A percentile compares a stretch with the other conserved stretches of the same genome.
Conservation (phyloP, 2,329 filamentous ascomycete species). For the Colletotrichum cuscutae region DNA sequence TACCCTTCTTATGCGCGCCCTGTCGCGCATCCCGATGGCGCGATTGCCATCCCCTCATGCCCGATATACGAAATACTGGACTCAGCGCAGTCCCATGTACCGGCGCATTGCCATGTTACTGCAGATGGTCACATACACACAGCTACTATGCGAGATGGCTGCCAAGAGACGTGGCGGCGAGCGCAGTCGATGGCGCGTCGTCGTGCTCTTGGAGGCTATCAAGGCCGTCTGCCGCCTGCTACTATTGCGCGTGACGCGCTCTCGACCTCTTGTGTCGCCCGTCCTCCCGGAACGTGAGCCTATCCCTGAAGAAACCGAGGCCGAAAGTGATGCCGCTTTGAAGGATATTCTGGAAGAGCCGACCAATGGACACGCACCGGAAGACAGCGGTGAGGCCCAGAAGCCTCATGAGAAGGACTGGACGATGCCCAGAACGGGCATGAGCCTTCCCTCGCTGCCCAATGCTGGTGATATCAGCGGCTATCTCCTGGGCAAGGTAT, state of each 20-base stretch:
- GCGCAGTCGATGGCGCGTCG: slow-evolving; percentile 83
- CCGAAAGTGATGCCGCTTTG: slow-evolving; percentile 50
- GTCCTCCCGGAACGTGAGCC: slow-evolving; percentile 87
- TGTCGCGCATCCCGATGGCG: slow-evolving; percentile 68
- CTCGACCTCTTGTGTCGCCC: slow-evolving; percentile 83
- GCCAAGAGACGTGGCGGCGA: slow-evolving; percentile 87
- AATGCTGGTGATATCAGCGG: slow-evolving; percentile 83
- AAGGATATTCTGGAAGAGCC: slow-evolving; percentile 57
- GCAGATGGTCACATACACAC: slow-evolving; percentile 93
- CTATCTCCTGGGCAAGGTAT: slow-evolving; percentile 88
- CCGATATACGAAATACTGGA: slow-evolving; percentile 76
- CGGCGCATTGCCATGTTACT: slow-evolving; percentile 82
- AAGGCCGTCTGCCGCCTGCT: slow-evolving; percentile 88
- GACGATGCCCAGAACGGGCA: slow-evolving; percentile 93
- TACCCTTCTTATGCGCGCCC: slow-evolving; percentile 75
- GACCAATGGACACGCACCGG: slow-evolving; percentile 70
- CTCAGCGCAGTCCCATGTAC: slow-evolving; percentile 74
- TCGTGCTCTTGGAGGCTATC: slow-evolving; percentile 84
- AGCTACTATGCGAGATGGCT: slow-evolving; percentile 97
- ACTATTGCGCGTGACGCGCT: slow-evolving; percentile 84
- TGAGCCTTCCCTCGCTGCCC: slow-evolving; percentile 85
- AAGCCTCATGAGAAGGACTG: slow-evolving; percentile 71
- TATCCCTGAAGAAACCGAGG: slow-evolving; percentile 68
- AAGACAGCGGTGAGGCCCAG: slow-evolving; percentile 55
- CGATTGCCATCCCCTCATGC: slow-evolving; percentile 66